A percentile compares a stretch with the other conserved stretches of the same genome.
These are phyloP conservation scores for Dactylonectria estremocensis DNA, from an alignment of 2,329 filamentous ascomycete genomes.

Conservation along the genomic window DNA sequence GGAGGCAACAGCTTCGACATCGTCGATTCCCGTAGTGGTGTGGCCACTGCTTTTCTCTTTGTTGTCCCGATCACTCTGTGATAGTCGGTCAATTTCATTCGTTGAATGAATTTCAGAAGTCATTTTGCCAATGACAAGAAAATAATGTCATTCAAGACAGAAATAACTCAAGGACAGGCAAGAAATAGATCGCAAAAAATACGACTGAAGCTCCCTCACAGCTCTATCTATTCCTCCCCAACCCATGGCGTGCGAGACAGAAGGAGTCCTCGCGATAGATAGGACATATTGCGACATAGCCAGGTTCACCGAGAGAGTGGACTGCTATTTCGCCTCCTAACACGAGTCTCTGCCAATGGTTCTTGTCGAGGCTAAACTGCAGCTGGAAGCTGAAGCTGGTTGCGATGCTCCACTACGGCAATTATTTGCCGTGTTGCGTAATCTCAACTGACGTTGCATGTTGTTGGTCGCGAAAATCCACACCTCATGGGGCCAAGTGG, in stretches of 20 bases:
- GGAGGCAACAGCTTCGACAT: slow-evolving; percentile 23
- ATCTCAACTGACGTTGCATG: background rate
- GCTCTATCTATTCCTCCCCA: background rate
- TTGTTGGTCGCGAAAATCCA: slow-evolving; percentile 7
- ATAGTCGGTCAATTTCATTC: background rate
- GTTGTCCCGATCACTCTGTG: background rate
- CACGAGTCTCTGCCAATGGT: background rate
- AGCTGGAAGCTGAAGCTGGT: background rate
- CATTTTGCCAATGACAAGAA: slow-evolving; percentile 9
- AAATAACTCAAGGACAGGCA: background rate
- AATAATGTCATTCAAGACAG: background rate
- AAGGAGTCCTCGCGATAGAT: slow-evolving; percentile 21
- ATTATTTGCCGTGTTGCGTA: slow-evolving; percentile 21
- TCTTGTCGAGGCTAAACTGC: slow-evolving; percentile 1
- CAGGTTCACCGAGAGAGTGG: background rate
- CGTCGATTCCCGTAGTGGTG: background rate
- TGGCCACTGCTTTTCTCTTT: slow-evolving; percentile 7
- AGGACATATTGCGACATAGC: slow-evolving; percentile 24
- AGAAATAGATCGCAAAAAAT: slow-evolving; percentile 1
- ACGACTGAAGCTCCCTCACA: background rate
- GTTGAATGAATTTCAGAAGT: slow-evolving; percentile 14
- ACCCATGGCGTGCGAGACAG: slow-evolving; percentile 17
- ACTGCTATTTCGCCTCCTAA: background rate
- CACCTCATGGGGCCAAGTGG: background rate
- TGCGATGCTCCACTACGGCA: slow-evolving; percentile 12